These are phyloP conservation scores for Tylopilus plumbeoviolaceoides DNA, from an alignment of 768 basidiomycete genomes.

Conservation along the genomic window DNA sequence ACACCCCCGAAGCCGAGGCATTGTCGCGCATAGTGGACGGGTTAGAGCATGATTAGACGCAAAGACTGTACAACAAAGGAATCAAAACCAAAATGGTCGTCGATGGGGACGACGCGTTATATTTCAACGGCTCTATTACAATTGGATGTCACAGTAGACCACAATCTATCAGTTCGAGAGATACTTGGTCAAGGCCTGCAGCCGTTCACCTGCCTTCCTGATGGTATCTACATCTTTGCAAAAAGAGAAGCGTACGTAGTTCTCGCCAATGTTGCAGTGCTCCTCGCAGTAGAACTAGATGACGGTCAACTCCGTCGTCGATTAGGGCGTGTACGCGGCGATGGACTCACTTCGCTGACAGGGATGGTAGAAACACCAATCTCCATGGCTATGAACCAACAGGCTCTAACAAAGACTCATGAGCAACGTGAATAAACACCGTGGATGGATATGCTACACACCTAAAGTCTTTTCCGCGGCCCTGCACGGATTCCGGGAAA, in stretches of 20 bases:
- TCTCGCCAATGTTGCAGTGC: conserved; percentile 82
- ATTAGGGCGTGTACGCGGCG: not conserved
- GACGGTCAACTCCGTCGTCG: conserved; percentile 8
- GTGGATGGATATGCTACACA: conserved; percentile 28
- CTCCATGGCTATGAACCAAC: conserved; percentile 92
- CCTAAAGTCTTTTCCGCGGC: conserved; percentile 87
- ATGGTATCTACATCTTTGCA: conserved; percentile 94
- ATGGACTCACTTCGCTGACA: conserved; percentile 79
- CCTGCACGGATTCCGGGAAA: conserved; percentile 71
- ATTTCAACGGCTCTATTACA: not conserved
- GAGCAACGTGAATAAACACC: conserved; percentile 1
- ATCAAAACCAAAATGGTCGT: no score
- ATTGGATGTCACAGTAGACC: not conserved
- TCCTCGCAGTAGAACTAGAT: conserved; percentile 87
- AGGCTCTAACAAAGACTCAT: conserved; percentile 53
- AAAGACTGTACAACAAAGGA: no score
- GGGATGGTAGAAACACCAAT: conserved; percentile 91
- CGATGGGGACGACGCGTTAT: not conserved
- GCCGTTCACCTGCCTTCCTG: conserved; percentile 72
- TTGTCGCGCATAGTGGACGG: conserved; percentile 70
- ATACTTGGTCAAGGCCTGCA: conserved; percentile 71
- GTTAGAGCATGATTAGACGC: conserved; percentile 23
- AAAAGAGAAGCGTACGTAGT: conserved; percentile 85
- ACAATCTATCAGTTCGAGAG: conserved; percentile 24
- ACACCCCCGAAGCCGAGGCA: conserved; percentile 42